phyloP scores from a whole-genome alignment of 176 grass and related monocot genomes.

The Urochloa ruziziensis region DNA sequence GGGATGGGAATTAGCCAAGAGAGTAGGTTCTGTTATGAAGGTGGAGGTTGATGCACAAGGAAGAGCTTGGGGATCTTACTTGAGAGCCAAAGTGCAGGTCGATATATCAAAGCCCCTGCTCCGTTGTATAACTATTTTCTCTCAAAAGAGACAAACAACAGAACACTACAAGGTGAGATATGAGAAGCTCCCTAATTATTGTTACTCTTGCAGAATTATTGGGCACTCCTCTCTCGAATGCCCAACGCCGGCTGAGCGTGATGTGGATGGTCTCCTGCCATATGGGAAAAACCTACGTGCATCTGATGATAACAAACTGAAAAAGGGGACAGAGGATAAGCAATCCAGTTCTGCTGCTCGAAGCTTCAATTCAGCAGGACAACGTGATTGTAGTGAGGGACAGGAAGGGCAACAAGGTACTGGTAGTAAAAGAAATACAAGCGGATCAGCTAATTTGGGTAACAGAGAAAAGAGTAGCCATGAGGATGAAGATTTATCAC shows the following conservation, averaged over 20 bases:
- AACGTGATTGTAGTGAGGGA: not conserved
- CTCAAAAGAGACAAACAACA: not conserved
- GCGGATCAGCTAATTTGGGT: fast-evolving
- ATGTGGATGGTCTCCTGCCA: not conserved
- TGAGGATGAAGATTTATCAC: not conserved
- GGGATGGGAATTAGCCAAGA: not conserved
- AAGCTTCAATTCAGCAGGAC: not conserved
- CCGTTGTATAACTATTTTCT: not conserved
- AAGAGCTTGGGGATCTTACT: not conserved
- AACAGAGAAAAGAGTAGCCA: fast-evolving
- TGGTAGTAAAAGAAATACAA: not conserved
- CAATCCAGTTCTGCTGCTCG: not conserved
- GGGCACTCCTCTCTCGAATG: not conserved
- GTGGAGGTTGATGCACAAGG: not conserved
- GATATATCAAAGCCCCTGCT: not conserved
- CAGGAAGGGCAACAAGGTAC: not conserved
- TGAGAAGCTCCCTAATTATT: not conserved
- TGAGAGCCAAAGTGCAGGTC: not conserved
- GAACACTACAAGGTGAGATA: not conserved
- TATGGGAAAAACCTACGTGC: not conserved
- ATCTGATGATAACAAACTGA: not conserved
- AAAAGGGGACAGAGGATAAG: not conserved
- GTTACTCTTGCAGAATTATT: not conserved
- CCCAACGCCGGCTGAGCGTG: not conserved
- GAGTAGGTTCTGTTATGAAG: not conserved